Conservation (phyloP, 2,329 filamentous ascomycete genomes). For the Trichoderma cornu-damae region DNA sequence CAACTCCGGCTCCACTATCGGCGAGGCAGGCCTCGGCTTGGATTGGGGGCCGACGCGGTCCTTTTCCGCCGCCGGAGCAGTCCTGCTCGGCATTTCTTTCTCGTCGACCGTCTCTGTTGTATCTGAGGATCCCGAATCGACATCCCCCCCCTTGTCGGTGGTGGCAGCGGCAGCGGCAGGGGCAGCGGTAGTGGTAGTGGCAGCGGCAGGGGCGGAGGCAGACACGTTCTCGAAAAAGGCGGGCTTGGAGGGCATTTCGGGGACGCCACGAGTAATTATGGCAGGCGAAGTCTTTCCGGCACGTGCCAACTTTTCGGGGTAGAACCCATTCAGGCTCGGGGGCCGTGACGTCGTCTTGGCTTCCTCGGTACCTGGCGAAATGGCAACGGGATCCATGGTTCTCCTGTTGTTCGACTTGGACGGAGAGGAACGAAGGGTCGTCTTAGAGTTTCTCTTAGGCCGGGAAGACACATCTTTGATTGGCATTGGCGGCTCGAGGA, state of each 20-base stretch:
- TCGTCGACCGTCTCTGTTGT: slow-evolving; percentile 22
- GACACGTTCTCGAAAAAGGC: slow-evolving; percentile 38
- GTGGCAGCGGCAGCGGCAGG: too few relatives aligned
- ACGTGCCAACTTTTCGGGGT: slow-evolving; percentile 35
- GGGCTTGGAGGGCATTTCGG: slow-evolving; percentile 34
- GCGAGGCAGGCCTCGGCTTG: slow-evolving; percentile 5
- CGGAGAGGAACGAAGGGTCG: slow-evolving; percentile 22
- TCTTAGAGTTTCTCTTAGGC: slow-evolving; percentile 21
- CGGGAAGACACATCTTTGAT: slow-evolving; percentile 13
- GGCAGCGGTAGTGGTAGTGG: neutral
- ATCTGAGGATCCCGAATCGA: slow-evolving; percentile 22
- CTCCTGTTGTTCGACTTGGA: slow-evolving; percentile 30
- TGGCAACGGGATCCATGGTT: slow-evolving; percentile 31
- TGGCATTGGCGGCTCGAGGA: neutral
- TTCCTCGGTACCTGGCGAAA: slow-evolving; percentile 28
- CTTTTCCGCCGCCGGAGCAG: slow-evolving; percentile 26
- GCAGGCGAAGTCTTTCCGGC: slow-evolving; percentile 28
- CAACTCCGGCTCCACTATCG: neutral
- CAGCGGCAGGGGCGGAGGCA: slow-evolving; percentile 24
- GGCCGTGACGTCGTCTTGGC: slow-evolving; percentile 29
- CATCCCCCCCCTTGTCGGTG: slow-evolving; percentile 13
- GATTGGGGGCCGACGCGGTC: neutral
- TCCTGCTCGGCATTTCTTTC: slow-evolving; percentile 14
- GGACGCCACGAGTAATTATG: slow-evolving; percentile 28
- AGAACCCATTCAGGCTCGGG: slow-evolving; percentile 28